Evolutionary conservation across 164 flowering plant genomes (phyloP).

Genomic region (Vitis riparia): DNA sequence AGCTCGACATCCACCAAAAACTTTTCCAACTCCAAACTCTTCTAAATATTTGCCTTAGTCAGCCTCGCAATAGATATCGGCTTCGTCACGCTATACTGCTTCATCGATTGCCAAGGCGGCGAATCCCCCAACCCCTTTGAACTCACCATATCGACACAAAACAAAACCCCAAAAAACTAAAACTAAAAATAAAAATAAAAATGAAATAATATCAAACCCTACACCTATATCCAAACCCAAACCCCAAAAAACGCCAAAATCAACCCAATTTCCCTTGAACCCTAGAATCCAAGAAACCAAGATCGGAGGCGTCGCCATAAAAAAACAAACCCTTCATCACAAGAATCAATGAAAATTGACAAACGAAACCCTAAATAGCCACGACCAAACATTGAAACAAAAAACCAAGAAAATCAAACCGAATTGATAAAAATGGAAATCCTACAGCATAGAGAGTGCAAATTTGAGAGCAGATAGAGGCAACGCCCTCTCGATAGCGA

Average conservation of each 20-base stretch:
- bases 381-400: background rate
- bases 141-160: constrained; percentile 30
- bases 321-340: background rate
- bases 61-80: constrained; percentile 80
- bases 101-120: constrained; percentile 26
- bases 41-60: constrained; percentile 51
- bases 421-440: too few relatives aligned
- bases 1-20: constrained; percentile 63
- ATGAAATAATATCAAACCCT: background rate
- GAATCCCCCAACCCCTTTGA: constrained; percentile 32
- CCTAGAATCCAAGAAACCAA: background rate
- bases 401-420: too few relatives aligned
- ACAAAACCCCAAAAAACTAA: background rate
- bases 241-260: background rate
- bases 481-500: too few relatives aligned
- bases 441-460: too few relatives aligned
- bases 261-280: background rate
- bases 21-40: constrained; percentile 65
- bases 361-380: background rate
- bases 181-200: background rate
- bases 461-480: too few relatives aligned
- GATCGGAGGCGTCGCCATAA: background rate
- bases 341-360: background rate
- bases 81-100: constrained; percentile 65
- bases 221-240: too few relatives aligned